A percentile compares a stretch with the other conserved stretches of the same genome.
Conservation (phyloP, 176 grass and related monocot species). For the Calamus simplicifolius region DNA sequence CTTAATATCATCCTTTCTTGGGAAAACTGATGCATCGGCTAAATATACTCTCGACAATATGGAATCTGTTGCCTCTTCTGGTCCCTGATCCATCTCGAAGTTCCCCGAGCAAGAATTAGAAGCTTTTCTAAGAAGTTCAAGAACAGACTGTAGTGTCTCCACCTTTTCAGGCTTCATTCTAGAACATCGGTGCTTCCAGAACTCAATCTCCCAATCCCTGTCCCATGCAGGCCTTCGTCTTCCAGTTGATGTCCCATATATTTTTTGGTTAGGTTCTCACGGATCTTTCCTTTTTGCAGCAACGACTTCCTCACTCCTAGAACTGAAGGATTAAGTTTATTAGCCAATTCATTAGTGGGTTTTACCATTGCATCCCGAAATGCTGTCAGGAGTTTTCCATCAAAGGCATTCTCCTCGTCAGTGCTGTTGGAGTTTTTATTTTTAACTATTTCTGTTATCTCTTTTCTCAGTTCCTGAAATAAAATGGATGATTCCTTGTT, state of each 20-base stretch:
- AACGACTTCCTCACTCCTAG: conserved; percentile 50
- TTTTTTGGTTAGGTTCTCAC: conserved; percentile 89
- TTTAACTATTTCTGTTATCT: conserved; percentile 59
- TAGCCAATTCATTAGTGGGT: conserved; percentile 29
- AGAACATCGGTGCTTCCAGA: conserved; percentile 85
- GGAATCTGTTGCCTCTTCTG: conserved; percentile 38
- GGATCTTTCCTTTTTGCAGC: conserved; percentile 68
- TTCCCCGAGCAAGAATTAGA: conserved; percentile 38
- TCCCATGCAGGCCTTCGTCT: conserved; percentile 66
- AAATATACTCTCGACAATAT: conserved; percentile 94
- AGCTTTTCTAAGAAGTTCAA: conserved; percentile 70
- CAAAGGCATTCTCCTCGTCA: conserved; percentile 50
- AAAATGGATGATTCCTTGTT: conserved; percentile 48
- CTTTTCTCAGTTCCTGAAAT: conserved; percentile 76
- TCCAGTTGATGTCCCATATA: conserved; percentile 68
- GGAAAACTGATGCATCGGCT: conserved; percentile 95
- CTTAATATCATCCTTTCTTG: conserved; percentile 83
- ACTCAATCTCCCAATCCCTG: conserved; percentile 88
- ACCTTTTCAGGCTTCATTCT: conserved; percentile 71
- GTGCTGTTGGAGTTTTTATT: conserved; percentile 35
- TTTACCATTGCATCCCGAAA: conserved; percentile 73
- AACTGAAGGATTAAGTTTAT: conserved; percentile 34
- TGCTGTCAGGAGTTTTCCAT: conserved; percentile 71
- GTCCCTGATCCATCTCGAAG: conserved; percentile 39
- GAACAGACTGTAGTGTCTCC: conserved; percentile 84